These are phyloP conservation scores for Ogataea hybrid DNA, from an alignment of 1,139 yeast genomes.

Conservation along the genomic window DNA sequence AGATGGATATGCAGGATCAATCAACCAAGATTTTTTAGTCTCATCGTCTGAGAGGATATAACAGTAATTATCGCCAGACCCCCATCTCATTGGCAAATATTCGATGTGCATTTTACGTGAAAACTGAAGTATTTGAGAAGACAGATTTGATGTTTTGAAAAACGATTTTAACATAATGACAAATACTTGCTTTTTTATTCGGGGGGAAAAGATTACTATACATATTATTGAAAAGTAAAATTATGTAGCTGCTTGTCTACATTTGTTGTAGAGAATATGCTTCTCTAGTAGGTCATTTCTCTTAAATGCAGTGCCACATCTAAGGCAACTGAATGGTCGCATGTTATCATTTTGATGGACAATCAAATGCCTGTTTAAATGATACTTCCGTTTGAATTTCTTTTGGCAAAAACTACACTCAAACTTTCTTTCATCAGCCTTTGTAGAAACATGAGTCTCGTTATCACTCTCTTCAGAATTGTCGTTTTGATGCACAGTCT, in stretches of 20 bases:
- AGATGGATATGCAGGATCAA: conserved; percentile 76
- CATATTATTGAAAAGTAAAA: too few species aligned
- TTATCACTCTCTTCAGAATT: conserved; percentile 6
- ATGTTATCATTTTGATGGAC: conserved; percentile 16
- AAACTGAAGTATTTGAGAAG: background rate
- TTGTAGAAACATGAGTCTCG: conserved; percentile 1
- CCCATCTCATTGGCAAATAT: conserved; percentile 74
- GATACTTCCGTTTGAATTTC: conserved; percentile 20
- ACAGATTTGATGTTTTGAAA: too few species aligned
- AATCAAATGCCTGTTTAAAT: conserved; percentile 19
- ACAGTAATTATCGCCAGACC: conserved; percentile 86
- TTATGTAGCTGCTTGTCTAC: conserved; percentile 1
- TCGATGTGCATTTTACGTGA: conserved; percentile 1
- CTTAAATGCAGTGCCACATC: conserved; percentile 17
- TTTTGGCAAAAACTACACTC: conserved; percentile 17
- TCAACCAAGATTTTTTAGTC: conserved; percentile 71
- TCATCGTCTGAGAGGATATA: conserved; percentile 72
- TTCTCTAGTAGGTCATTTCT: conserved; percentile 19
- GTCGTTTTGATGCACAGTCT: background rate
- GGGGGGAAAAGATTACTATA: background rate
- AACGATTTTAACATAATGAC: background rate
- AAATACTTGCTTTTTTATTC: background rate
- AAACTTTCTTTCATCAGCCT: conserved; percentile 8
- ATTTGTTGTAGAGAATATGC: conserved; percentile 15
- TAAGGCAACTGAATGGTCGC: conserved; percentile 17